Evolutionary conservation across 169 alveolate genomes (phyloP).

Genomic region (Pseudocohnilembus persalinus): DNA sequence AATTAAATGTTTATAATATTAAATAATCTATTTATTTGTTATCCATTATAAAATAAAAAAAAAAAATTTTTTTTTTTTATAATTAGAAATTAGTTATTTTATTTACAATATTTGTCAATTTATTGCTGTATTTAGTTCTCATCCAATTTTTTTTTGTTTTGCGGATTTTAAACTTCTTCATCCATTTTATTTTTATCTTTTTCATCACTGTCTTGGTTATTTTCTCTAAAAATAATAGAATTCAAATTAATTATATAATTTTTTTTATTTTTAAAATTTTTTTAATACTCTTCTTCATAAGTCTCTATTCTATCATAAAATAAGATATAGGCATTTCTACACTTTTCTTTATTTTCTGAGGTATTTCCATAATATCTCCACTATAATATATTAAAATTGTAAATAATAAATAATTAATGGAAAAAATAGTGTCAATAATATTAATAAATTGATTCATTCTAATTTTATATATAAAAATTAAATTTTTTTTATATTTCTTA

Average conservation of each 20-base stretch:
- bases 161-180: not conserved
- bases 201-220: conserved; percentile 2
- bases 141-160: too few relatives aligned
- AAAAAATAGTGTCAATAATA: too few relatives aligned
- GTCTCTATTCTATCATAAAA: conserved; percentile 61
- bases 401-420: not conserved
- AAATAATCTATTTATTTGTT: conserved; percentile 4
- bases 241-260: too few relatives aligned
- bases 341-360: conserved; percentile 36
- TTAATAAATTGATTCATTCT: too few relatives aligned
- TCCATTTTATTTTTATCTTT: not conserved
- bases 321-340: conserved; percentile 66
- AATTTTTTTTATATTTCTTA: too few relatives aligned
- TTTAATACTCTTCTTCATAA: conserved; percentile 10
- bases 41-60: too few relatives aligned
- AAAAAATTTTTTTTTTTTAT: too few relatives aligned
- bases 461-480: too few relatives aligned
- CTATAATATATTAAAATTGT: not conserved
- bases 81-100: too few relatives aligned
- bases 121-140: too few relatives aligned
- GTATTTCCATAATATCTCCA: conserved; percentile 1
- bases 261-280: not conserved
- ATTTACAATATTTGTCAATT: too few relatives aligned
- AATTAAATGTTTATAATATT: not conserved
- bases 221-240: not conserved